Evolutionary conservation across 345 rosid genomes (phyloP), one percentile per base, ranked within the genome.

Genomic region (Erysimum cheiranthoides): DNA sequence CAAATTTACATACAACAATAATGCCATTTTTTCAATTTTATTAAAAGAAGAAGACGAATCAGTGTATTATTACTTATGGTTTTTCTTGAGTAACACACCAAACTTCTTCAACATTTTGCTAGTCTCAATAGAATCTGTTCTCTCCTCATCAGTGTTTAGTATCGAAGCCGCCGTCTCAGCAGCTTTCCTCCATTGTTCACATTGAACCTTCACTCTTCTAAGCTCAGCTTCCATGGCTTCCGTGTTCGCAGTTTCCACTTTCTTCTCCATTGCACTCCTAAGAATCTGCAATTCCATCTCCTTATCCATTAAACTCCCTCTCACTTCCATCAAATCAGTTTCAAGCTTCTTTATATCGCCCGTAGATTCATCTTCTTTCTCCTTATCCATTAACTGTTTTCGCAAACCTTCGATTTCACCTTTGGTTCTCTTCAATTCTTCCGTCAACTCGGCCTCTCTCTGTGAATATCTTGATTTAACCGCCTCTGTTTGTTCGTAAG

Each of bases 111-210:
- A 82, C 91, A 92, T 82, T 83, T 88, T 92, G 46, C 86, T 89
- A 18, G 89, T 89, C 76, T 77, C 80, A 43, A 53, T 9, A 43
- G 66, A 62, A 53, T 70, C 75, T 12, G 43, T 91, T 92, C 72
- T 87, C 80, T 86, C 91, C 51, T 90, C 96, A 11, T 78, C 74
- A 83, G 79, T 91, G 40, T 84, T 89, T 67, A 95, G 87, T 84
- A 92, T 92, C 39, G 99, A 78, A 27, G 99, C 88, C 0, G 99
- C 99, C 38, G 92, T 91, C 84, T 95, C 99, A 0, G 97, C 98
- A 1, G 99, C 99, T 83, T 95, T 95, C 78, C 98, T 84, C 99
- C 99, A 92, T 68, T 92, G 99, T 69, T 92, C 96, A 42, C 96
- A 80, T 76, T 95, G 99, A 73, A 92, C 87, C 79, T 90, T 95